A percentile compares a stretch with the other conserved stretches of the same genome.
These are phyloP conservation scores for Tuber brumale DNA, from an alignment of 495 filamentous ascomycete genomes.

Conservation along the genomic window DNA sequence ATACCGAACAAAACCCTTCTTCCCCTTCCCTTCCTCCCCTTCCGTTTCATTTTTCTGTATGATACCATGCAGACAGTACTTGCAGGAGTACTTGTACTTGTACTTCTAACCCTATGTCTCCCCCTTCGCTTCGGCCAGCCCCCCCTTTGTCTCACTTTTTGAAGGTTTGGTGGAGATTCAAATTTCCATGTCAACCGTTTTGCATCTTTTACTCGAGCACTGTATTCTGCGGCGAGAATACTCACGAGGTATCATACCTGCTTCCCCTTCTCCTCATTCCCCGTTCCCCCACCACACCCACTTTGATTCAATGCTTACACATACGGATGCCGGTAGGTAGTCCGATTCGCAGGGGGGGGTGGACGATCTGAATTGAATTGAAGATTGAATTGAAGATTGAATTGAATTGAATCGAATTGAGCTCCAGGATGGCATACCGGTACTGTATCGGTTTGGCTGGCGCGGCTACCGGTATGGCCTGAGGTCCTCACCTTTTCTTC, in stretches of 20 bases:
- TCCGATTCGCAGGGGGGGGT: not conserved
- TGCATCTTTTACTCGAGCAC: not conserved
- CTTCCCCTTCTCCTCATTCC: not conserved
- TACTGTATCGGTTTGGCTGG: not conserved
- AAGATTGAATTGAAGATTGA: too few relatives aligned
- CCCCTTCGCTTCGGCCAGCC: not conserved
- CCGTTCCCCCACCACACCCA: not conserved
- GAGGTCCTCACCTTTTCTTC: not conserved
- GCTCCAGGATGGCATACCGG: not conserved
- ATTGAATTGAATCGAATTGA: not conserved
- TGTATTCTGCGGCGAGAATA: not conserved
- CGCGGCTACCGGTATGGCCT: not conserved
- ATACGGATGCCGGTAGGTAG: not conserved
- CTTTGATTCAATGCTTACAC: not conserved
- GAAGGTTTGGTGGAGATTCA: not conserved
- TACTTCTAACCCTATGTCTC: not conserved
- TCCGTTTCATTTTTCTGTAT: not conserved
- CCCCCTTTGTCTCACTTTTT: not conserved
- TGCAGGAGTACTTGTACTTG: not conserved
- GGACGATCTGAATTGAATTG: not conserved
- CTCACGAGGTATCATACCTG: not conserved
- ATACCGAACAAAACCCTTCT: too few relatives aligned
- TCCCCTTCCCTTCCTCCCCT: not conserved
- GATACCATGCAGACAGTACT: not conserved
- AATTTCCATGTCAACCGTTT: conserved; percentile 2